Conservation (phyloP, 768 basidiomycete genomes). For the Trametes sanguinea region DNA sequence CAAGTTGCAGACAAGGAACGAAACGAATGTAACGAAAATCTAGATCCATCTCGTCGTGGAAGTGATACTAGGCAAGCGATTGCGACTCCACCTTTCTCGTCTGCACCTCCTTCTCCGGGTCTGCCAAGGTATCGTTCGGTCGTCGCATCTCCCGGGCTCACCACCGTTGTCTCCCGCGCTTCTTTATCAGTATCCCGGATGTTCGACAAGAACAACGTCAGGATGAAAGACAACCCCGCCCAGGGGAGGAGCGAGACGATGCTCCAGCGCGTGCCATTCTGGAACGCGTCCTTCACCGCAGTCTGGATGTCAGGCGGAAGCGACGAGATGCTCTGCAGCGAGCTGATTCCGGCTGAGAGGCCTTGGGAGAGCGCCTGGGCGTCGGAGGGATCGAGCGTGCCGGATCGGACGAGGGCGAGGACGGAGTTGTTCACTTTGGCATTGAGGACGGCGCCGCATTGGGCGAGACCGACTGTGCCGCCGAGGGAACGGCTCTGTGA, state of each 20-base stretch:
- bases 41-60: no score
- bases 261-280: slow-evolving; percentile 42
- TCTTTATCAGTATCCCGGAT: slow-evolving; percentile 37
- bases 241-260: slow-evolving; percentile 55
- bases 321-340: slow-evolving; percentile 38
- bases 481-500: slow-evolving; percentile 49
- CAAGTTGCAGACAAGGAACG: no score
- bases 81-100: slow-evolving; percentile 47
- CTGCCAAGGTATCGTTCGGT: neutral
- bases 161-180: slow-evolving; percentile 1
- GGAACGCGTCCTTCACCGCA: slow-evolving; percentile 44
- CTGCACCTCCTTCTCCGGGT: slow-evolving; percentile 32
- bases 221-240: slow-evolving; percentile 39
- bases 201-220: slow-evolving; percentile 41
- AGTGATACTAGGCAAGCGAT: neutral
- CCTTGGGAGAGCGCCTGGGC: slow-evolving; percentile 30
- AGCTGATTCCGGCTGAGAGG: slow-evolving; percentile 33
- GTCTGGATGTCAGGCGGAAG: slow-evolving; percentile 40
- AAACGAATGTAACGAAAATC: no score
- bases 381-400: slow-evolving; percentile 34
- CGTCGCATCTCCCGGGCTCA: neutral
- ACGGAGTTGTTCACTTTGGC: slow-evolving; percentile 43
- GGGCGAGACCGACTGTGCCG: slow-evolving; percentile 56
- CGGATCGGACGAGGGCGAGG: slow-evolving; percentile 28
- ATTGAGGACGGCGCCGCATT: slow-evolving; percentile 51